Base-by-base conservation (phyloP, 495 filamentous ascomycete genomes). In the Xylaria curta region DNA sequence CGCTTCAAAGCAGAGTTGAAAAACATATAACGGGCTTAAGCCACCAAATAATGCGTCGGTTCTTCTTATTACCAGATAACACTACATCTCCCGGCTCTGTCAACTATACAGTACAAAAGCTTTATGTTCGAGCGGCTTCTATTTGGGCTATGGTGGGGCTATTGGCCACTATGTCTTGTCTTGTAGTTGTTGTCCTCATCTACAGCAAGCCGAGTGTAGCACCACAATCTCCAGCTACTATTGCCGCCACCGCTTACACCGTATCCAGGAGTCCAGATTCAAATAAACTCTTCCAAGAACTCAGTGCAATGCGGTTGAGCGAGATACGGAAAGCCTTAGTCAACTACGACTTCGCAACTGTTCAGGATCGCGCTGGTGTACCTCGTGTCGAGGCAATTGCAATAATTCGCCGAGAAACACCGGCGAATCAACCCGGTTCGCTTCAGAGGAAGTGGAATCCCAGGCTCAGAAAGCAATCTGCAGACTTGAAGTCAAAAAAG, bases 191-290 rank as follows among this genome's bases (percentile, higher is more conserved):
- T 9, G 1, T 60, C 8, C 5, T 21, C 4, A 31, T 4, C 19
- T 38, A 60, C 56, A 13, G 4, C 15, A 38, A 33, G 28, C 31
- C 36, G 31, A 13, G 56, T 10, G 15, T 38, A 38, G 56, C 56
- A 38, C 56, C 56, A 33, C 31, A 36, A 33, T 60, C 31, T 38
- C 56, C 56, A 60, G 31, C 28, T n/a, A 60, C 28, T 19, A 15
- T 60, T 60, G 56, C 56, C 3, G 38, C 13, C 31, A 17, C 31
- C 56, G 56, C 56, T 21, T 60, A 60, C 17, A 60, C 56, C 31
- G n/a, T 60, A 13, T 60, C 56, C 33, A 60, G 56, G 36, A 60
- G 56, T 38, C 56, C 31, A 7, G 19, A 15, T n/a, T 10, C 21
- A 17, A 31, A 15, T 3, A 19, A 19, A 4, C 3, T 60, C 1